Percentiles rank a stretch among this genome's conserved stretches.
Evolutionary conservation across 345 rosid species (phyloP).

Genomic region (Cochlearia excelsa): DNA sequence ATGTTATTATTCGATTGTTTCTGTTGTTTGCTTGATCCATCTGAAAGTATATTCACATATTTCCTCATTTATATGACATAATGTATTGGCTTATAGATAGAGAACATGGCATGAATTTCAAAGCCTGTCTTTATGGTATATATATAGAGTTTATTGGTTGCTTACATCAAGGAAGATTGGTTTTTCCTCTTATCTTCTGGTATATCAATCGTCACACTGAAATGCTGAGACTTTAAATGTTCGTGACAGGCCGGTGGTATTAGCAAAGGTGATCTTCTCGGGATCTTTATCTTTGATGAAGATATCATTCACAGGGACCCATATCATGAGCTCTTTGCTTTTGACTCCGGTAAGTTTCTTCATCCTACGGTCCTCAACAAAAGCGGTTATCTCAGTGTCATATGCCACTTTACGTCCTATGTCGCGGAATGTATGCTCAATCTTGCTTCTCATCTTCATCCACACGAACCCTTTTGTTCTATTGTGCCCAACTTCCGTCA

Average conservation of each 20-base stretch:
- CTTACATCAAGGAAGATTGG: conserved; percentile 19
- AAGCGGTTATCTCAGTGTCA: conserved; percentile 51
- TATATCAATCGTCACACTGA: conserved; percentile 27
- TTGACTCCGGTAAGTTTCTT: conserved; percentile 49
- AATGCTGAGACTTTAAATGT: conserved; percentile 48
- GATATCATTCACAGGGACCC: conserved; percentile 57
- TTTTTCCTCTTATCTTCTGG: conserved; percentile 1
- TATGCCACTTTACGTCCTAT: conserved; percentile 44
- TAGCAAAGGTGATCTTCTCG: conserved; percentile 44
- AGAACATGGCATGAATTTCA: conserved; percentile 1
- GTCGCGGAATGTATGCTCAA: conserved; percentile 39
- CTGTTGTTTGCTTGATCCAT: background rate
- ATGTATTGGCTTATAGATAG: conserved; percentile 3
- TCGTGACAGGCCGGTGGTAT: conserved; percentile 47
- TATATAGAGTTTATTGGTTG: conserved; percentile 3
- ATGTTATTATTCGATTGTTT: background rate
- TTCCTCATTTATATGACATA: background rate
- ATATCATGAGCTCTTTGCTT: conserved; percentile 55
- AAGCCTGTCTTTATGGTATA: background rate
- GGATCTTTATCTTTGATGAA: conserved; percentile 34
- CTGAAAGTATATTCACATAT: background rate
- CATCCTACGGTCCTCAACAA: conserved; percentile 49
- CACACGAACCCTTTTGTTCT: conserved; percentile 57
- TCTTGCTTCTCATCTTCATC: conserved; percentile 52
- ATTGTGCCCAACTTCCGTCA: conserved; percentile 54